Evolutionary conservation across 2,329 filamentous ascomycete species (phyloP), one percentile per base, ranked within the genome.

Genomic region (Fusarium buharicum): DNA sequence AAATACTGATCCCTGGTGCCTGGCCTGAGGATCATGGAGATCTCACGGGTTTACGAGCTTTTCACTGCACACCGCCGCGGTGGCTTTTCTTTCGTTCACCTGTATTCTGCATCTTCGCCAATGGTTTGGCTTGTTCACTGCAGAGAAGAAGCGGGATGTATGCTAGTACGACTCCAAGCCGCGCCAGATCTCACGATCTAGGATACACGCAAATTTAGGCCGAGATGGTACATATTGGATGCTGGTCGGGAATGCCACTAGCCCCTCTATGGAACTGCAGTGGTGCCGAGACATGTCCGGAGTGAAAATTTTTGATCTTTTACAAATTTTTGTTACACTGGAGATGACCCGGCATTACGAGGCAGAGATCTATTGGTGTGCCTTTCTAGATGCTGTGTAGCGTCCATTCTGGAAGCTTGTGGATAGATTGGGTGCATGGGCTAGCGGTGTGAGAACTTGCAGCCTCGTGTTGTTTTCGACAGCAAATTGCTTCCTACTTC

Each of bases 141-240:
- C 44, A 65, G 45, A 61, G 51, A 65, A 66, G 43, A 44, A 58
- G 62, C 49, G 45, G 38, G 50, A 55, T 64, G 50, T 51, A 46
- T 50, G 52, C 62, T 66, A 66, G 53, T 48, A 58, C 53, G 20
- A 59, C 53, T 66, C 58, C 51, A 62, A 59, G 53, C 50, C 57
- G 57, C 57, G 14, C 50, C 34, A 64, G 67, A 69, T 69, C 67
- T 56, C 52, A 40, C 53, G 64, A 69, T 69, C 67, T 69, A 27
- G 58, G 55, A 66, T 59, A 53, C 45, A 43, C 54, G 8, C 48
- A 59, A 43, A 54, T 53, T 60, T 66, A 37, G 59, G 52, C 64
- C 64, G 59, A 64, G 63, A 62, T 55, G 55, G 39, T 27, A 24
- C n/a, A n/a, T n/a, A 53, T 45, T 54, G 43, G 46, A 45, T 11